Evolutionary conservation across 2,329 filamentous ascomycete genomes (phyloP).

Genomic region (Anthostomella pinea): DNA sequence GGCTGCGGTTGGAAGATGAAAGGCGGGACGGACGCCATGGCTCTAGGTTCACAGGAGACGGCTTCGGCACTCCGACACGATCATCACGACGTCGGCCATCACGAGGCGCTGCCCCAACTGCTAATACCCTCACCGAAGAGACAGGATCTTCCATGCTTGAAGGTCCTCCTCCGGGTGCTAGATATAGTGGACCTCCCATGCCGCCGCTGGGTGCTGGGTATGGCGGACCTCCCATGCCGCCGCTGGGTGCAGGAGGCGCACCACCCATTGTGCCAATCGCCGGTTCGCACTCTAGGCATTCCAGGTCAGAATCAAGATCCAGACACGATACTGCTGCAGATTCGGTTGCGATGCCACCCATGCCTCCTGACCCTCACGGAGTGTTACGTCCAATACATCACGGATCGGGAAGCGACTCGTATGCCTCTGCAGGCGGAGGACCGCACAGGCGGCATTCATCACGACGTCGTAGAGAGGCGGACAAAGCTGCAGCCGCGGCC

Average conservation of each 20-base stretch:
- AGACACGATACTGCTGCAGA: constrained; percentile 36
- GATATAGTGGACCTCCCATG: constrained; percentile 35
- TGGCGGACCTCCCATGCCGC: constrained; percentile 38
- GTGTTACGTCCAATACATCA: constrained; percentile 35
- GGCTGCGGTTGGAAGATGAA: constrained; percentile 45
- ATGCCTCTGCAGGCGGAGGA: constrained; percentile 39
- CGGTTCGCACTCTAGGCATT: constrained; percentile 20
- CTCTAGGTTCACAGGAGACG: constrained; percentile 69
- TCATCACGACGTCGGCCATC: constrained; percentile 32
- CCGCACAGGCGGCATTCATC: constrained; percentile 44
- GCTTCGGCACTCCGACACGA: constrained; percentile 48
- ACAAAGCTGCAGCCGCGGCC: constrained; percentile 45
- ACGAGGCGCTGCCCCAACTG: constrained; percentile 25
- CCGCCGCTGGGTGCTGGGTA: constrained; percentile 35
- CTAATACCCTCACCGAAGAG: constrained; percentile 27
- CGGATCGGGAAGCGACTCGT: constrained; percentile 43
- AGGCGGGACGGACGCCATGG: constrained; percentile 58
- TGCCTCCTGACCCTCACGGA: constrained; percentile 52
- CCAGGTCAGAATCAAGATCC: constrained; percentile 39
- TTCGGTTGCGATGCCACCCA: constrained; percentile 46
- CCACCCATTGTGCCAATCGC: constrained; percentile 18
- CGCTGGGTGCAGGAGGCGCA: constrained; percentile 28
- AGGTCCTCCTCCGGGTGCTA: constrained; percentile 33
- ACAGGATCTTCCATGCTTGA: constrained; percentile 40
- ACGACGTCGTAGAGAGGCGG: constrained; percentile 44